Evolutionary conservation across 352 stramenopile species (phyloP).

Genomic region (Pythium aristosporum): DNA sequence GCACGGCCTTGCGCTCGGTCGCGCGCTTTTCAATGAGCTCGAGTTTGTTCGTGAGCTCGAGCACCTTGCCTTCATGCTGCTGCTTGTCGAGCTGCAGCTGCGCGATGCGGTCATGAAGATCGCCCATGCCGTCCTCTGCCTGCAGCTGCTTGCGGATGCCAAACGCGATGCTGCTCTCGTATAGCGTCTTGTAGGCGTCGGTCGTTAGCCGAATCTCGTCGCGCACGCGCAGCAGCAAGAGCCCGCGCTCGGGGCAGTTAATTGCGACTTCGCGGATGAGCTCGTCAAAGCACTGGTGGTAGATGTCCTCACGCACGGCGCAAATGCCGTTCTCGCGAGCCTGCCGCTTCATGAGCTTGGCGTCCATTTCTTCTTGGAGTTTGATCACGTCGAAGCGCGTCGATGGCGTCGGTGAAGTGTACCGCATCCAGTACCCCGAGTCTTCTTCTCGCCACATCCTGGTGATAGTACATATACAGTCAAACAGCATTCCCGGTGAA

Average conservation of each 20-base stretch:
- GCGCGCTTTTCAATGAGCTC: conserved; percentile 93
- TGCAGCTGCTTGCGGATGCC: conserved; percentile 93
- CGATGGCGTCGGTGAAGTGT: conserved; percentile 87
- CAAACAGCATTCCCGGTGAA: neutral
- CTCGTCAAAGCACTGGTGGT: conserved; percentile 91
- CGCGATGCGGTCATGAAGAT: conserved; percentile 69
- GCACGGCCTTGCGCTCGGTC: conserved; percentile 81
- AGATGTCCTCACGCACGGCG: conserved; percentile 92
- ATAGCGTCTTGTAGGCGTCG: conserved; percentile 95
- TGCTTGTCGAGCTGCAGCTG: conserved; percentile 57
- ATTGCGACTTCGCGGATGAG: conserved; percentile 92
- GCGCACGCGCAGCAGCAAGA: conserved; percentile 89
- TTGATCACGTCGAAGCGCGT: conserved; percentile 93
- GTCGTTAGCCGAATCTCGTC: conserved; percentile 94
- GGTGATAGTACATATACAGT: neutral
- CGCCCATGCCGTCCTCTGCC: conserved; percentile 90
- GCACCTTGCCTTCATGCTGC: conserved; percentile 78
- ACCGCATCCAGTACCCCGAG: conserved; percentile 90
- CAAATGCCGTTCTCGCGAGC: conserved; percentile 92
- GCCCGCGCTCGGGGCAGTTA: conserved; percentile 89
- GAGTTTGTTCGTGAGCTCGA: conserved; percentile 89
- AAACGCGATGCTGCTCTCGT: conserved; percentile 92
- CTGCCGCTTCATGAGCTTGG: conserved; percentile 87
- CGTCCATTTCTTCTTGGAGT: conserved; percentile 90
- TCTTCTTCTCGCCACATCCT: conserved; percentile 83